Conservation (phyloP, 2,329 filamentous ascomycete species). For the Emergomyces orientalis region DNA sequence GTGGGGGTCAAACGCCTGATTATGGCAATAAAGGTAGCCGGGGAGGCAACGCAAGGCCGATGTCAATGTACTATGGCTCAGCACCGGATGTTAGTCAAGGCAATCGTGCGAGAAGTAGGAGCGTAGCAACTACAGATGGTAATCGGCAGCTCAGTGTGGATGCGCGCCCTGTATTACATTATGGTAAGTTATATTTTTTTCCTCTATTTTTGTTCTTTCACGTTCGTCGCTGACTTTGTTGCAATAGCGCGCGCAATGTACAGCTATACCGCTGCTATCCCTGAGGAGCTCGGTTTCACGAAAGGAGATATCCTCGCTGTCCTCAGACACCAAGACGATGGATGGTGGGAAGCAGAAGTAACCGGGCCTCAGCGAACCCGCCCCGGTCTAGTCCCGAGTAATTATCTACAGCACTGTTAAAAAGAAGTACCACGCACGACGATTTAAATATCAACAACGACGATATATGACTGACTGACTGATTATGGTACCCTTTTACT, state of each 20-base stretch:
- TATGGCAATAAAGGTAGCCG: constrained; percentile 21
- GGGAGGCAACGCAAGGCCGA: constrained; percentile 47
- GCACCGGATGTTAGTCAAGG: constrained; percentile 24
- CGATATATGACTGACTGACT: neutral
- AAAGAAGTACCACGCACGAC: constrained; percentile 5
- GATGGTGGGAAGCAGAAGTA: constrained; percentile 98
- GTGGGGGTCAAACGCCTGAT: constrained; percentile 29
- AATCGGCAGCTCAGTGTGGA: constrained; percentile 68
- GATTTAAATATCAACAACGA: neutral
- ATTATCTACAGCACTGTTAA: constrained; percentile 54
- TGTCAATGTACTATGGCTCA: constrained; percentile 43
- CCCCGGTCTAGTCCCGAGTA: constrained; percentile 55
- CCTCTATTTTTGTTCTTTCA: constrained; percentile 9
- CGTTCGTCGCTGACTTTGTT: constrained; percentile 10
- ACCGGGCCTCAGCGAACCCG: constrained; percentile 43
- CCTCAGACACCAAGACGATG: constrained; percentile 85
- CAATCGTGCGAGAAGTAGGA: constrained; percentile 62
- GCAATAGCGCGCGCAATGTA: constrained; percentile 78
- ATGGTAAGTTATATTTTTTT: constrained; percentile 60
- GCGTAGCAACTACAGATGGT: constrained; percentile 66
- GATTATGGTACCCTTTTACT: neutral
- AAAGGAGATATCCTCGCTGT: constrained; percentile 91
- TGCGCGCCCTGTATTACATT: constrained; percentile 80
- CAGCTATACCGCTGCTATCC: constrained; percentile 86
- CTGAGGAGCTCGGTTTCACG: constrained; percentile 82